Evolutionary conservation across 1,284 basidiomycete species (phyloP), one percentile per base, ranked within the genome.

Genomic region (Meira nashicola): DNA sequence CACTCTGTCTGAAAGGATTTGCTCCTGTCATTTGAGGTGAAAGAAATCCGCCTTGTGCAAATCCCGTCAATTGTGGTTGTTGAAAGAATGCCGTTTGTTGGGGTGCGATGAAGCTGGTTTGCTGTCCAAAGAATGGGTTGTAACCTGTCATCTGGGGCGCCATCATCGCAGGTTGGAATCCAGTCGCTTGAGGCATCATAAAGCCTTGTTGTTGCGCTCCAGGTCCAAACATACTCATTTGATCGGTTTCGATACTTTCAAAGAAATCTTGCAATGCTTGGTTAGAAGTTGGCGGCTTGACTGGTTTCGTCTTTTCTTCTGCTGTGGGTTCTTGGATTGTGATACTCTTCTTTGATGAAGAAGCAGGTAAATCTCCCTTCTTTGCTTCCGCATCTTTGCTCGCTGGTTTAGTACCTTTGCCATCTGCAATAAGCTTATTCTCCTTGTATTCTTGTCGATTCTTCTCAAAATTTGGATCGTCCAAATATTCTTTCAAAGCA

Each of bases 391-490:
- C 38, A 2, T 54, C 19, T 12, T 58, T 56, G 40, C 60, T 61
- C 14, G 58, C 57, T 17, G 51, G 55, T 14, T 52, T 52, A 1
- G 50, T 47, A n/a, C 55, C 55, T 15, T 54, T 57, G n/a, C 55
- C 54, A 62, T 92, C 89, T 0, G 86, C 85, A 6, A 86, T 83
- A n/a, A 84, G 84, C 78, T 90, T 91, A 78, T 87, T 92, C 43
- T 87, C 83, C 80, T 86, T 91, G 81, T 98, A 96, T 74, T 97
- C 93, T 17, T 89, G 81, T 57, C 94, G 82, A 76, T 95, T 96
- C 78, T 91, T 85, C 79, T 97, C 94, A 77, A 97, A 98, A 78
- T 92, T 92, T 15, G 92, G 89, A 79, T 96, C 92, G 62, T 90
- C 87, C 44, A 97, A 82, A 76, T 98, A 99, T 77, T 98, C 95